A percentile compares a stretch with the other conserved stretches of the same genome.
Evolutionary conservation across 768 basidiomycete genomes (phyloP).

Genomic region (Pilatotrama ljubarskyi): DNA sequence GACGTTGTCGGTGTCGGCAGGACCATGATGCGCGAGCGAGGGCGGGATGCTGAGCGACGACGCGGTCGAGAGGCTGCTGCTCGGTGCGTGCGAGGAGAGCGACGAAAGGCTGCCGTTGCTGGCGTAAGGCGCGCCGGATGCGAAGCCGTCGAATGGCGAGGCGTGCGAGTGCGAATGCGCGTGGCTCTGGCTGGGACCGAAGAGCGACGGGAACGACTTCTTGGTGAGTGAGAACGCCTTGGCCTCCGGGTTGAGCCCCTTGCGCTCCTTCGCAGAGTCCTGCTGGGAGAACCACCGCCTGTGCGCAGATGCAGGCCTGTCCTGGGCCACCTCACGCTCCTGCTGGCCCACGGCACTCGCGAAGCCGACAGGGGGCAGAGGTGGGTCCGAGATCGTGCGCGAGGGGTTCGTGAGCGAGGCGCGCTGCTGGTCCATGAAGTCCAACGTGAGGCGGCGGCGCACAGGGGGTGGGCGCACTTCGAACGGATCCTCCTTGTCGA

Average conservation of each 20-base stretch:
- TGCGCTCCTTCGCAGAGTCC: constrained; percentile 52
- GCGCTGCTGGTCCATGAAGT: constrained; percentile 27
- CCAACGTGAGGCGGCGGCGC: constrained; percentile 31
- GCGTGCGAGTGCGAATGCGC: not conserved
- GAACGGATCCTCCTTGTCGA: constrained; percentile 47
- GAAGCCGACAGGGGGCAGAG: constrained; percentile 11
- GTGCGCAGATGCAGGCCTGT: constrained; percentile 37
- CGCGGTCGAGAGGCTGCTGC: constrained; percentile 20
- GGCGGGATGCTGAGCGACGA: constrained; percentile 28
- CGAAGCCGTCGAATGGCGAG: constrained; percentile 26
- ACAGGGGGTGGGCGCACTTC: constrained; percentile 42
- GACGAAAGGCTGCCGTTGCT: constrained; percentile 14
- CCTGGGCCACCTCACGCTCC: constrained; percentile 19
- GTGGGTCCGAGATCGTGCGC: constrained; percentile 26
- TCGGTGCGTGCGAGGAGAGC: constrained; percentile 10
- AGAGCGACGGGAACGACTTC: constrained; percentile 23
- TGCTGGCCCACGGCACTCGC: not conserved
- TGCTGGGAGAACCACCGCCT: constrained; percentile 50
- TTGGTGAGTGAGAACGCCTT: constrained; percentile 65
- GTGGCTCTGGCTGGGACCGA: constrained; percentile 1
- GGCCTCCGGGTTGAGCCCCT: constrained; percentile 81
- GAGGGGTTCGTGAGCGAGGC: constrained; percentile 14
- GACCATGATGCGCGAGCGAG: constrained; percentile 18
- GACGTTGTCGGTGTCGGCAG: constrained; percentile 25
- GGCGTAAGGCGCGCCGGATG: constrained; percentile 16